Evolutionary conservation across 169 alveolate genomes (phyloP).

Genomic region (Plasmodium gaboni): DNA sequence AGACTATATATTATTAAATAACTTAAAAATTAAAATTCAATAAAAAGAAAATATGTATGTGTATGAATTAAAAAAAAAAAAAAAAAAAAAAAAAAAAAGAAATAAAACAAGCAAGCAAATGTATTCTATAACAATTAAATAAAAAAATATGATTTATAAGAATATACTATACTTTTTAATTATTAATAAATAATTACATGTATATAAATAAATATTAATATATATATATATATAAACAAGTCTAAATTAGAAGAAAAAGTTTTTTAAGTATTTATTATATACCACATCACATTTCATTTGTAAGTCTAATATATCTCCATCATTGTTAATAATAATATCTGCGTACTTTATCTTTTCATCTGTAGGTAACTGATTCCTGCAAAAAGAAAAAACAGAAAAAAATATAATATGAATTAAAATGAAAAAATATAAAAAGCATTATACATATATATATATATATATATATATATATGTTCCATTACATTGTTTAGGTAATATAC

Average conservation of each 20-base stretch:
- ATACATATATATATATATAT: background rate
- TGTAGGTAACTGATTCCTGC: conserved; percentile 71
- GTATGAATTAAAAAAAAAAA: too few species aligned
- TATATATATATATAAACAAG: background rate
- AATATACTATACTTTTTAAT: too few species aligned
- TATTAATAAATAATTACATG: too few species aligned
- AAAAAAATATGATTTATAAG: too few species aligned
- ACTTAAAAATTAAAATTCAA: too few species aligned
- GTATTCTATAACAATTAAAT: too few species aligned
- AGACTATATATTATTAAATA: too few species aligned
- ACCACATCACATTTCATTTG: conserved; percentile 76
- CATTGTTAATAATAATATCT: conserved; percentile 76
- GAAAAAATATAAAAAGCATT: background rate
- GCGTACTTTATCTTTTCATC: conserved; percentile 74
- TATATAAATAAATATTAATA: background rate
- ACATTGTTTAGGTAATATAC: too few species aligned
- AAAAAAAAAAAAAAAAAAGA: too few species aligned
- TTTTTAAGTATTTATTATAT: conserved; percentile 68
- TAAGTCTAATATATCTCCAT: conserved; percentile 74
- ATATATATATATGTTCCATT: background rate
- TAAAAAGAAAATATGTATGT: too few species aligned
- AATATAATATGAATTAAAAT: background rate
- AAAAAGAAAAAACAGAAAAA: conserved; percentile 6
- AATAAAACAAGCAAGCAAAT: too few species aligned
- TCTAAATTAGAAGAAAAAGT: conserved; percentile 62